Evolutionary conservation across 148 eudicot genomes (phyloP), one percentile per base, ranked within the genome.

Genomic region (Talinum fruticosum): DNA sequence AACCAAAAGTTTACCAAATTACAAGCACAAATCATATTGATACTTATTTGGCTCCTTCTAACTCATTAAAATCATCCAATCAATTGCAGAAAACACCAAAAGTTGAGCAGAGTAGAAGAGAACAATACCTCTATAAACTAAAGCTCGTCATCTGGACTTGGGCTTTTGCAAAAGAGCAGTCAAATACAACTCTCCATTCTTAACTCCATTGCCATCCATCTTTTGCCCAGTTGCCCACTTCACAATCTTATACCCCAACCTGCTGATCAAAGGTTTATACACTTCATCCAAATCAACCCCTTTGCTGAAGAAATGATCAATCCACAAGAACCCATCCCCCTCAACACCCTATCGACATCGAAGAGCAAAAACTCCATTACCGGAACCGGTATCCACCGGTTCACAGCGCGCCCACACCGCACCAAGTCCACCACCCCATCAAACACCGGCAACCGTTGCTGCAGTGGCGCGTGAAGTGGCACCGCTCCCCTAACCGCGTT

Each of bases 151-250:
- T 82, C 83, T 90, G 1, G 88, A 82, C 72, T 88, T 66, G 10
- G 98, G 98, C 79, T 94, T 94, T 84, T 94, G 96, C 90, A 94
- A 81, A 10, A 94, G 86, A 79, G 96, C 97, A 80, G 93, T 92
- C 89, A 94, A 84, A 81, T 88, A 94, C 72, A 92, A 88, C 83
- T 92, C 97, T 19, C 90, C 90, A 83, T 89, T 82, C 88, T 92
- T 92, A 70, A 80, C 78, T 44, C 97, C 90, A 78, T 86, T 84
- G 13, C 89, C 28, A 88, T 89, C 96, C 33, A 69, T 79, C 93
- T 92, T 94, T 54, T 83, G 78, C 65, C 83, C 92, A 53, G 87
- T 90, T 13, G 96, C 97, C 98, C 98, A 92, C 35, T 94, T 94
- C 84, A 94, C 96, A 74, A 82, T 89, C 90, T 87, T 92, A 77